These are phyloP conservation scores for Myriangium duriaei DNA, from an alignment of 2,329 filamentous ascomycete species.

Conservation along the genomic window DNA sequence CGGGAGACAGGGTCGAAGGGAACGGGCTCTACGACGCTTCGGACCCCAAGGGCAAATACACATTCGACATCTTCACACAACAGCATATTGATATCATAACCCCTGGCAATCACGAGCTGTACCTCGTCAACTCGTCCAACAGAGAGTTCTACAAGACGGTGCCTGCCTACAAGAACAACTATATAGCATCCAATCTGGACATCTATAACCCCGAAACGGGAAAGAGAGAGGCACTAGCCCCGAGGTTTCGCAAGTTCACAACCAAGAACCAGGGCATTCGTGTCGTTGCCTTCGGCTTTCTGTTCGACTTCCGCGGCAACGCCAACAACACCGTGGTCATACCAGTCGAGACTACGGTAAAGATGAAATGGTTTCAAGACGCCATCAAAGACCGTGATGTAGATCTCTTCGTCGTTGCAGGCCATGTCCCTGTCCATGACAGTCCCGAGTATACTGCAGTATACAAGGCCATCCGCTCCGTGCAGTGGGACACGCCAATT, in stretches of 20 bases:
- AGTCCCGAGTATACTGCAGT: slow-evolving; percentile 69
- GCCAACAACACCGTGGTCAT: slow-evolving; percentile 83
- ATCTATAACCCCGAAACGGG: slow-evolving; percentile 64
- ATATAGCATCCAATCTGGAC: slow-evolving; percentile 86
- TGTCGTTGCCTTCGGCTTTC: slow-evolving; percentile 80
- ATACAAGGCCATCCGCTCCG: slow-evolving; percentile 63
- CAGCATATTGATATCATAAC: slow-evolving; percentile 76
- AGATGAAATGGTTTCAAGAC: slow-evolving; percentile 78
- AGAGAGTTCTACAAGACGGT: slow-evolving; percentile 70
- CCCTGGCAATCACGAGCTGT: slow-evolving; percentile 91
- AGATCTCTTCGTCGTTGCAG: slow-evolving; percentile 76
- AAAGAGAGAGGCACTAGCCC: slow-evolving; percentile 61
- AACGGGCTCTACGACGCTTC: slow-evolving; percentile 92
- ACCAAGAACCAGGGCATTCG: slow-evolving; percentile 80
- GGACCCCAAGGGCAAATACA: slow-evolving; percentile 73
- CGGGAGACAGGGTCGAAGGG: slow-evolving; percentile 83
- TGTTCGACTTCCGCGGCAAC: slow-evolving; percentile 87
- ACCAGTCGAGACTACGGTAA: slow-evolving; percentile 64
- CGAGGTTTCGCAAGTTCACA: slow-evolving; percentile 75
- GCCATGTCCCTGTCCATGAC: slow-evolving; percentile 65
- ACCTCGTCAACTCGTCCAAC: slow-evolving; percentile 64
- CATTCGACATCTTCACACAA: slow-evolving; percentile 73
- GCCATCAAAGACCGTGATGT: slow-evolving; percentile 67
- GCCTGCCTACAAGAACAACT: slow-evolving; percentile 66
- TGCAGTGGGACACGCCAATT: slow-evolving; percentile 71